These are phyloP conservation scores for Fagopyrum esculentum DNA, from an alignment of 148 eudicot genomes.

Conservation along the genomic window DNA sequence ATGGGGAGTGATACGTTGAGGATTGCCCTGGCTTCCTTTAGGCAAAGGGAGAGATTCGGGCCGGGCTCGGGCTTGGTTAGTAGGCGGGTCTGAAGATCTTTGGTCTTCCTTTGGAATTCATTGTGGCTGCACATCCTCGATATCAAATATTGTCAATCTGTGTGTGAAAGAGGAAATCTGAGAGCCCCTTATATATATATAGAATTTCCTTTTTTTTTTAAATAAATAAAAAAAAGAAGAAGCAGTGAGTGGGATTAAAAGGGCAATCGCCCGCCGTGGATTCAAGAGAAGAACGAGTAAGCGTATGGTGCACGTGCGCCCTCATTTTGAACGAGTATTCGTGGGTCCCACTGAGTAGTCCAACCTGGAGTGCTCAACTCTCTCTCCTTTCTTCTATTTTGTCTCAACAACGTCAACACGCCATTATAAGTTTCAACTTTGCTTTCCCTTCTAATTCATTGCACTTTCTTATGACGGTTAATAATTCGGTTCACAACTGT, in stretches of 20 bases:
- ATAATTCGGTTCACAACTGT: too few relatives aligned
- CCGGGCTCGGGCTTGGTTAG: background rate
- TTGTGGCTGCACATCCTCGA: background rate
- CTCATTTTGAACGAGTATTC: background rate
- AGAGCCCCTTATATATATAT: background rate
- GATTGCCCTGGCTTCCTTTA: constrained; percentile 28
- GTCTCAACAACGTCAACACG: too few relatives aligned
- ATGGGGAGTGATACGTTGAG: constrained; percentile 34
- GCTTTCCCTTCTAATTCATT: too few relatives aligned
- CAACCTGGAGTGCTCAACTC: background rate
- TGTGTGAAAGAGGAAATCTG: background rate
- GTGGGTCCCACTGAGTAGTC: background rate
- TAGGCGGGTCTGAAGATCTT: background rate
- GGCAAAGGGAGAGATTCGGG: background rate
- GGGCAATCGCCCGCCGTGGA: background rate
- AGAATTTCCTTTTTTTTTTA: background rate
- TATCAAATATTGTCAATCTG: background rate
- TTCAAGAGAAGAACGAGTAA: background rate
- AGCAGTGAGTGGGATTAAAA: background rate
- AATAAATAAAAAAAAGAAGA: background rate
- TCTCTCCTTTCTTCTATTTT: too few relatives aligned
- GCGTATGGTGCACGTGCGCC: background rate
- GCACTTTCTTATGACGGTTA: too few relatives aligned
- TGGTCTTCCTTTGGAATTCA: background rate
- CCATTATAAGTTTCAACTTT: too few relatives aligned